These are phyloP conservation scores for Pseudogymnoascus sp. DNA, from an alignment of 2,329 filamentous ascomycete species.

Conservation along the genomic window DNA sequence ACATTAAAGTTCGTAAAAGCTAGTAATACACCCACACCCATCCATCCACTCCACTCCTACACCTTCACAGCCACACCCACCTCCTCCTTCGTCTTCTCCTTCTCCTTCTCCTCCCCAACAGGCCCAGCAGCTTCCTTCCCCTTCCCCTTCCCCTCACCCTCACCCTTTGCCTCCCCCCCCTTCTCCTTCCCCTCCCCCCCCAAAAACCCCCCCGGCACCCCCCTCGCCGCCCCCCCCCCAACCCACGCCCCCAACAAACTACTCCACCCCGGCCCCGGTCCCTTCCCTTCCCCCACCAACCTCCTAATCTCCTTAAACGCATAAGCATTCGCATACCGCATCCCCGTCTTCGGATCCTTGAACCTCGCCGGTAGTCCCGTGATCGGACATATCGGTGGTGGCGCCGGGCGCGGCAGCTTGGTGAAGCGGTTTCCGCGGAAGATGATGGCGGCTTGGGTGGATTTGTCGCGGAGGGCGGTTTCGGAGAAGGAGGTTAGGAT, in stretches of 20 bases:
- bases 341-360: slow-evolving; percentile 72
- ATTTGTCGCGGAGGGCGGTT: slow-evolving; percentile 39
- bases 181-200: neutral
- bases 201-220: neutral
- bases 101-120: neutral
- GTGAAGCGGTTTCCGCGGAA: slow-evolving; percentile 39
- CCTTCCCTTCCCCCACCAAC: slow-evolving; percentile 34
- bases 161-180: neutral
- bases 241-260: neutral
- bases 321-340: slow-evolving; percentile 69
- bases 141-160: neutral
- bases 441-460: slow-evolving; percentile 46
- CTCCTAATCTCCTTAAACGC: slow-evolving; percentile 78
- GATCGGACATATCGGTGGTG: slow-evolving; percentile 58
- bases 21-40: neutral
- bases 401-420: slow-evolving; percentile 38
- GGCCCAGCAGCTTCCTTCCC: neutral
- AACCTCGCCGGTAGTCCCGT: slow-evolving; percentile 76
- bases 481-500: slow-evolving; percentile 50
- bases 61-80: neutral
- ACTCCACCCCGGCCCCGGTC: neutral
- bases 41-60: neutral
- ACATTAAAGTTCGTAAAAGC: neutral
- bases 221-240: neutral
- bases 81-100: neutral